Evolutionary conservation across 345 rosid species (phyloP), one percentile per base, ranked within the genome.

Genomic region (Erucastrum elatum): DNA sequence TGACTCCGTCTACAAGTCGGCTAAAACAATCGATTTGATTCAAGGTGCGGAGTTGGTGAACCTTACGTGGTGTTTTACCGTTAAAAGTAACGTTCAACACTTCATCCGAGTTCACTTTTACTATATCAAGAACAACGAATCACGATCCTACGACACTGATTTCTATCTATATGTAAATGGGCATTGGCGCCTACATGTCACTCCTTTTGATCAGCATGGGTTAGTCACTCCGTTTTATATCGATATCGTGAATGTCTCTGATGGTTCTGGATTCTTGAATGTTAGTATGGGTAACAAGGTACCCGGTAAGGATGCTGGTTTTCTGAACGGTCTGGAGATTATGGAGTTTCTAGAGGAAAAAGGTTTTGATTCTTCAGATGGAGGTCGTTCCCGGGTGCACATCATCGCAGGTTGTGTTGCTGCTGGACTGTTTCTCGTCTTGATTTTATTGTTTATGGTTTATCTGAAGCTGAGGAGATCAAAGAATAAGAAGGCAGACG

Each of bases 321-420:
- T 88, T 72, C 85, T 91, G 1, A 91, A 91, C 33, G 97, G 97
- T 64, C 25, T 89, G 10, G 97, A 91, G 83, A 63, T 94, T 34
- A 84, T 91, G 41, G 90, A 90, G 89, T 82, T 89, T 33, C 69
- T 90, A 73, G 82, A 81, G 83, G 37, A 11, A 37, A 37, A 8
- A 1, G 9, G 9, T 4, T 37, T 12, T 39, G 2, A 39, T 70
- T 81, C n/a, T 76, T 64, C 55, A 53, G 27, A n/a, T 74, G 75
- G 60, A 86, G 29, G 41, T 83, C 30, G 61, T 26, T 62, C 84
- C 74, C n/a, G 77, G 85, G 26, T 84, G 90, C 8, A 82, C 35
- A 65, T 74, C 83, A 74, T 90, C 65, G 34, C 62, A 72, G 60
- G 72, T 81, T 12, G 87, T 83, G 27, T 26, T 87, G 84, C 39